Conservation (phyloP, 306 rosid genomes). For the Casuarina glauca region DNA sequence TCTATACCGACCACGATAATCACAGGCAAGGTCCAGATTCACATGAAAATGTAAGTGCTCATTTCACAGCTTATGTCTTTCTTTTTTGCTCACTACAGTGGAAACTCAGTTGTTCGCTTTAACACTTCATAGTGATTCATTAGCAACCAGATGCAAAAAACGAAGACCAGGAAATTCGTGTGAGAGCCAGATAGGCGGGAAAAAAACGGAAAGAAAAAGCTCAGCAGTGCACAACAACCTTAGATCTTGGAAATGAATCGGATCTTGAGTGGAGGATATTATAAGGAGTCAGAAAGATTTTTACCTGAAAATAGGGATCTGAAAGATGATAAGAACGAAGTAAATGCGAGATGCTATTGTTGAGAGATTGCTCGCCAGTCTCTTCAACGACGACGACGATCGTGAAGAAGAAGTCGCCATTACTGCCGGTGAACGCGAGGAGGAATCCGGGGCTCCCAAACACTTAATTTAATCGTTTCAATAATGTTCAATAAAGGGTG, state of each 20-base stretch:
- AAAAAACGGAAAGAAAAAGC: not conserved
- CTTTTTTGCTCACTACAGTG: not conserved
- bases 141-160: not conserved
- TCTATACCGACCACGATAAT: not conserved
- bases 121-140: not conserved
- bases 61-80: not conserved
- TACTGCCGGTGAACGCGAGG: conserved; percentile 2
- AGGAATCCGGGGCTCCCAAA: conserved; percentile 18
- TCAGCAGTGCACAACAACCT: not conserved
- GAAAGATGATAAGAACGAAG: conserved; percentile 74
- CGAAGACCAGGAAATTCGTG: not conserved
- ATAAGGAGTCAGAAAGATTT: not conserved
- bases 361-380: conserved; percentile 58
- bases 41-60: not conserved
- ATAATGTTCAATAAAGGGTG: no score
- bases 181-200: not conserved
- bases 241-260: not conserved
- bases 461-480: not conserved
- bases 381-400: conserved; percentile 41
- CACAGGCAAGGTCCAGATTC: not conserved
- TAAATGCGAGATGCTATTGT: conserved; percentile 59
- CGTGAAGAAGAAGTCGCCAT: conserved; percentile 51
- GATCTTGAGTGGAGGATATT: not conserved
- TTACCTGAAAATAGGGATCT: conserved; percentile 96
- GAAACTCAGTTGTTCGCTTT: not conserved